phyloP scores from a whole-genome alignment of 2,329 filamentous ascomycete species.

The Penicillium brasilianum region DNA sequence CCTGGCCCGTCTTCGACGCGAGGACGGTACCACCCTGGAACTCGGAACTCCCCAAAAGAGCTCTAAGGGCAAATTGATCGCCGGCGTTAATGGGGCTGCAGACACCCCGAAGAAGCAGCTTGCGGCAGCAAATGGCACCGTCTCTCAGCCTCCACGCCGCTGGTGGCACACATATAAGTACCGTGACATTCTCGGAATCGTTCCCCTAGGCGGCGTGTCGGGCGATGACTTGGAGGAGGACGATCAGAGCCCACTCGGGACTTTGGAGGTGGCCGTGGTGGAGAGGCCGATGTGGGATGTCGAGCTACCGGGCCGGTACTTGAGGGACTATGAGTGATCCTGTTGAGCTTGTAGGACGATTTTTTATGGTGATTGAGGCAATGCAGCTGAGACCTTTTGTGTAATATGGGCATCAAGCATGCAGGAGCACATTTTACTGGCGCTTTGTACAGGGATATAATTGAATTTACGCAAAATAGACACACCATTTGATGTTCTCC shows the following conservation, averaged over 20 bases:
- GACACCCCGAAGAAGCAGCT: slow-evolving; percentile 35
- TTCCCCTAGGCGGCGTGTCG: slow-evolving; percentile 56
- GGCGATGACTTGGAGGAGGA: slow-evolving; percentile 34
- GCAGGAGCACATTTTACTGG: slow-evolving; percentile 28
- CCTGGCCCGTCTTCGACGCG: slow-evolving; percentile 41
- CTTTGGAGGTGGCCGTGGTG: slow-evolving; percentile 79
- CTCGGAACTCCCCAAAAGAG: slow-evolving; percentile 30
- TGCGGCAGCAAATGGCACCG: slow-evolving; percentile 31
- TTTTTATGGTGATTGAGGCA: slow-evolving; percentile 13
- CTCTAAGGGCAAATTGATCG: slow-evolving; percentile 21
- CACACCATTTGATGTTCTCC: slow-evolving; percentile 4
- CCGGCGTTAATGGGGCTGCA: slow-evolving; percentile 24
- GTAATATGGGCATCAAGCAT: slow-evolving; percentile 24
- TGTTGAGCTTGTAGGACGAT: background rate
- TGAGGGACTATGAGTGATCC: slow-evolving; percentile 58
- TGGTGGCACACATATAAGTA: slow-evolving; percentile 91
- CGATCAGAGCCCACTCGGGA: slow-evolving; percentile 30
- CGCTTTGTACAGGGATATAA: slow-evolving; percentile 30
- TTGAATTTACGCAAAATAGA: slow-evolving; percentile 22
- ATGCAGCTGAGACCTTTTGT: slow-evolving; percentile 17
- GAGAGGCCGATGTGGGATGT: slow-evolving; percentile 86
- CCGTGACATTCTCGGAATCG: slow-evolving; percentile 82
- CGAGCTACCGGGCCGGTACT: slow-evolving; percentile 74
- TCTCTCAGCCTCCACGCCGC: slow-evolving; percentile 36
- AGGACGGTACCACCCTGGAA: slow-evolving; percentile 26